phyloP scores from a whole-genome alignment of 2,329 filamentous ascomycete genomes.

The Huntiella omanensis region DNA sequence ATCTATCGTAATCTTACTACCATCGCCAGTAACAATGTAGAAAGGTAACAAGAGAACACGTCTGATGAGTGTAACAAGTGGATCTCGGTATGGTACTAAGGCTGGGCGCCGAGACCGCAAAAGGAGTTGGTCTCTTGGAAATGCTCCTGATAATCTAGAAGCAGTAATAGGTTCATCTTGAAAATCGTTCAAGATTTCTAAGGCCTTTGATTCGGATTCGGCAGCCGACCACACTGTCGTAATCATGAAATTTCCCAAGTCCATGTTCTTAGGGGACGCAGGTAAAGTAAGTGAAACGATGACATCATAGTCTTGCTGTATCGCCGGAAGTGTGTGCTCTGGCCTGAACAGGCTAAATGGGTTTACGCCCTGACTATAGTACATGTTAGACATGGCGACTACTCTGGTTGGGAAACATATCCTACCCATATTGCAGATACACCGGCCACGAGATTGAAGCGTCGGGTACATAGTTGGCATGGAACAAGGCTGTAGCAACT shows the following conservation, averaged over 20 bases:
- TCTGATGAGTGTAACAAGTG: conserved; percentile 41
- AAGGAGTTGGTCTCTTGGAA: conserved; percentile 21
- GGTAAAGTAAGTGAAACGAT: conserved; percentile 58
- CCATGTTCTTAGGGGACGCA: conserved; percentile 55
- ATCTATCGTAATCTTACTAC: conserved; percentile 6
- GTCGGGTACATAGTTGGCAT: conserved; percentile 36
- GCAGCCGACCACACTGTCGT: conserved; percentile 29
- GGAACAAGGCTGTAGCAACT: conserved; percentile 32
- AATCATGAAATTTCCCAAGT: conserved; percentile 87
- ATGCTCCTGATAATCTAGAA: not conserved
- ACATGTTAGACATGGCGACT: not conserved
- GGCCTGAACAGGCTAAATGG: conserved; percentile 34
- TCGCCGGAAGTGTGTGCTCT: conserved; percentile 34
- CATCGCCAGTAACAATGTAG: conserved; percentile 34
- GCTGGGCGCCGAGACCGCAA: conserved; percentile 53
- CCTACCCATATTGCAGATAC: conserved; percentile 40
- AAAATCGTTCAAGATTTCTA: not conserved
- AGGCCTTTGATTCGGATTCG: not conserved
- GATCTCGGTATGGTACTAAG: conserved; percentile 62
- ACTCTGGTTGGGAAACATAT: conserved; percentile 5
- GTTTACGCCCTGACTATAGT: conserved; percentile 26
- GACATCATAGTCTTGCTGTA: conserved; percentile 71
- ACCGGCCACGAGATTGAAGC: conserved; percentile 32
- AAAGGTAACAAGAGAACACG: conserved; percentile 46
- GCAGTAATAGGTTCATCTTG: not conserved